Evolutionary conservation across 306 rosid species (phyloP), one percentile per base, ranked within the genome.

Genomic region (Dalbergia cochinchinensis): DNA sequence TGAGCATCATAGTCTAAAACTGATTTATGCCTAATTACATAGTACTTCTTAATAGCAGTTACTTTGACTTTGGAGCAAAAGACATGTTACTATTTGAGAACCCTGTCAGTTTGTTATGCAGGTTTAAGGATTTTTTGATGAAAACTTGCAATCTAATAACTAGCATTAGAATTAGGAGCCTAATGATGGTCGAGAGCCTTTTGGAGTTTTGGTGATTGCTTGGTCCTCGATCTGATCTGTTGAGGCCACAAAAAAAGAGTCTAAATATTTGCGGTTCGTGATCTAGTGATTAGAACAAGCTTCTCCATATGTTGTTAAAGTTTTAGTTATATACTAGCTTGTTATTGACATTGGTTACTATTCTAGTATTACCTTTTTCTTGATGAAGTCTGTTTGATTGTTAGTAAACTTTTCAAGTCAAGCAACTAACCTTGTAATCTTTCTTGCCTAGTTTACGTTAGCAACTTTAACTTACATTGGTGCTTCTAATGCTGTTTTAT

Each of bases 141-240:
- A 60, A 37, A 37, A 66, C 14, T 72, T 67, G 50, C 4, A 47
- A 37, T 51, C 80, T 16, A 37, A 37, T 63, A 11, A 45, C 47
- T 69, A 44, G 77, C 41, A 13, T 51, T 65, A 20, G 59, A 39
- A 66, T 54, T 79, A 50, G 77, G 77, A 64, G 74, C 42, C 44
- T 63, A 71, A 50, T 45, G 63, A 50, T 45, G 63, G 50, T 77
- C 34, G n/a, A 8, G 31, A 69, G 70, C 16, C 61, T 77, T 42
- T 78, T 58, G 42, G 31, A 59, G 8, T 77, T 42, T 78, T 58
- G 42, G 31, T 68, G 8, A 59, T 67, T 11, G 15, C 60, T 78
- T 66, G 64, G 55, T 20, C 48, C n/a, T 42, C 18, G 44, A 55
- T 55, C 10, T 16, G n/a, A 66, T 55, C 31, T 53, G 39, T 7